Evolutionary conservation across 139 green algal genomes (phyloP).

Genomic region (Asterochloris sp.): DNA sequence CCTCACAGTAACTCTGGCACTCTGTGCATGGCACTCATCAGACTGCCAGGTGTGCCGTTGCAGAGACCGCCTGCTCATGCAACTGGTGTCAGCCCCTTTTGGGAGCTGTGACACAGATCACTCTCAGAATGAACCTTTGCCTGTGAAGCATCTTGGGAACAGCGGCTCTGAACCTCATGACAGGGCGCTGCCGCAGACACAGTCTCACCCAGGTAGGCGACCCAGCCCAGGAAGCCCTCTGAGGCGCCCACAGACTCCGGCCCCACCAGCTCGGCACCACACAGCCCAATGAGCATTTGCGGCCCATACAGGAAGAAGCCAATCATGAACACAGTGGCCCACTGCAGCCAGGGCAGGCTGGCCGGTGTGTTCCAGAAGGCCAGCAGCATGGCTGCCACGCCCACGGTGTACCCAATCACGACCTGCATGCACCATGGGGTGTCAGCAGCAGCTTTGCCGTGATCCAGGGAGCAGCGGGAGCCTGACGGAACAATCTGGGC

Average conservation of each 20-base stretch:
- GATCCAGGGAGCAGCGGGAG: background rate
- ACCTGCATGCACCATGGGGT: slow-evolving; percentile 46
- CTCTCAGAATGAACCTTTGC: too few relatives aligned
- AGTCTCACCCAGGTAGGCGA: slow-evolving; percentile 68
- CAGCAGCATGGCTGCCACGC: slow-evolving; percentile 73
- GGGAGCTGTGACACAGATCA: too few relatives aligned
- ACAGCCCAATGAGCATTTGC: slow-evolving; percentile 55
- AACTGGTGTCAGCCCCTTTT: too few relatives aligned
- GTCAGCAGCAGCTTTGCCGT: background rate
- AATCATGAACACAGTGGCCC: slow-evolving; percentile 93
- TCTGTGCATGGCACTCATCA: too few relatives aligned
- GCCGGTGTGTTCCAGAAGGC: slow-evolving; percentile 69
- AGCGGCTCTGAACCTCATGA: too few relatives aligned
- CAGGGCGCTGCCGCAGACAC: background rate
- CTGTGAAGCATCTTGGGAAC: too few relatives aligned
- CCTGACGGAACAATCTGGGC: too few relatives aligned
- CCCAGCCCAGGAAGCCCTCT: slow-evolving; percentile 88
- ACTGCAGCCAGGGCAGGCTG: slow-evolving; percentile 65
- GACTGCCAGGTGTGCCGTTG: too few relatives aligned
- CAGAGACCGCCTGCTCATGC: too few relatives aligned
- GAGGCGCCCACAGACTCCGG: slow-evolving; percentile 82
- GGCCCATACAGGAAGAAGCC: slow-evolving; percentile 68
- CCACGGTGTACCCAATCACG: slow-evolving; percentile 94
- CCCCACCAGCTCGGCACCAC: slow-evolving; percentile 75
- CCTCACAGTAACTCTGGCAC: too few relatives aligned